phyloP scores from a whole-genome alignment of 352 stramenopile genomes.

The Globisporangium mamillatum region DNA sequence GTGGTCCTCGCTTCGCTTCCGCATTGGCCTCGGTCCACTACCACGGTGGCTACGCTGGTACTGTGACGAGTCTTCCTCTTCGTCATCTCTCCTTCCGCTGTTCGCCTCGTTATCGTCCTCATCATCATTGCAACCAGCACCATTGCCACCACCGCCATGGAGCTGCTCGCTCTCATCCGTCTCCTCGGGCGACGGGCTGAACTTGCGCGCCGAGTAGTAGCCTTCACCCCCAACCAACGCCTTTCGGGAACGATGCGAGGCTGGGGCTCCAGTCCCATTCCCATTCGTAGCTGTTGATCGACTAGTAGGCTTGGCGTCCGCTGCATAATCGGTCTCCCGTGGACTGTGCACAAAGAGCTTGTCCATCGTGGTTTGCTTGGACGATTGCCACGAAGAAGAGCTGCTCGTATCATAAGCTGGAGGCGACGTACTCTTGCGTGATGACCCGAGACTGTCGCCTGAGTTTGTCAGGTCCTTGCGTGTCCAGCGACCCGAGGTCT shows the following conservation, averaged over 20 bases:
- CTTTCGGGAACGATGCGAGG: constrained; percentile 3
- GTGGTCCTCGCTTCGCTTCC: constrained; percentile 32
- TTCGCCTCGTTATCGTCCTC: constrained; percentile 3
- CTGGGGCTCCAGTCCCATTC: background rate
- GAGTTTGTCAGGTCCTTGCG: constrained; percentile 13
- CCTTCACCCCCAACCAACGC: constrained; percentile 2
- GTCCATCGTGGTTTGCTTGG: constrained; percentile 10
- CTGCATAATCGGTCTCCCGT: constrained; percentile 19
- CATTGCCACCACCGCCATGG: background rate
- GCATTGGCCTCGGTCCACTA: background rate
- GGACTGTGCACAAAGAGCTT: constrained; percentile 13
- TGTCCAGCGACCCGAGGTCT: constrained; percentile 11
- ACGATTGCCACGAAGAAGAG: constrained; percentile 2
- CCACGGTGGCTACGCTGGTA: background rate
- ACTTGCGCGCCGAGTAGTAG: constrained; percentile 32
- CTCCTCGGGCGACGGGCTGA: constrained; percentile 32
- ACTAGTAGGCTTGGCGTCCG: constrained; percentile 19
- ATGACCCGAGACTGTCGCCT: constrained; percentile 9
- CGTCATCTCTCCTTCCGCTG: background rate
- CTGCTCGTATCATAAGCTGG: constrained; percentile 4
- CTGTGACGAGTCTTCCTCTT: background rate
- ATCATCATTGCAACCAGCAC: constrained; percentile 15
- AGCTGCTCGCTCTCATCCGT: constrained; percentile 24
- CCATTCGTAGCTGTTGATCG: background rate
- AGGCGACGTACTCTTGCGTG: constrained; percentile 13